Percentiles rank a stretch among this genome's conserved stretches.
Evolutionary conservation across 305 asterid species (phyloP).

Genomic region (Ilex paraguariensis): DNA sequence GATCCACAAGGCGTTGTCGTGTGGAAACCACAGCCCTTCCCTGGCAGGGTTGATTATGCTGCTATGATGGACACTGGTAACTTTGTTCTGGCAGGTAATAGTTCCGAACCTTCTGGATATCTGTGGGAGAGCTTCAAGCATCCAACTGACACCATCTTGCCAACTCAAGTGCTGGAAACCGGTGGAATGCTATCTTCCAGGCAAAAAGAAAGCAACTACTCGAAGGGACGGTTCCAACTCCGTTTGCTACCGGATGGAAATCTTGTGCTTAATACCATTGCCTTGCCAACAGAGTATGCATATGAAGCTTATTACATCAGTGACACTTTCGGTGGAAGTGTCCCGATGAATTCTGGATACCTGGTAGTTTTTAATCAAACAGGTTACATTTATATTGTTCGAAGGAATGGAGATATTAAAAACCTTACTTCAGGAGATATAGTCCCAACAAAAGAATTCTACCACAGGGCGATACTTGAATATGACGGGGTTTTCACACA

Average conservation of each 20-base stretch:
- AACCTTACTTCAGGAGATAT: too few relatives aligned
- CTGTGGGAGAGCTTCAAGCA: slow-evolving; percentile 17
- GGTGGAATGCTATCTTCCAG: slow-evolving; percentile 25
- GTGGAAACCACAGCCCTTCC: too few relatives aligned
- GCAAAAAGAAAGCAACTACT: slow-evolving; percentile 15
- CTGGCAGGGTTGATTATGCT: too few relatives aligned
- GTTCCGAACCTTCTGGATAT: slow-evolving; percentile 16
- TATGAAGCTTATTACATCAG: slow-evolving; percentile 30
- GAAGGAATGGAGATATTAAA: too few relatives aligned
- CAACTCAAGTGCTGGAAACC: background rate
- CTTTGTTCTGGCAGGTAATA: slow-evolving; percentile 16
- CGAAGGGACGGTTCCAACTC: slow-evolving; percentile 33
- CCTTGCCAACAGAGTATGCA: slow-evolving; percentile 13
- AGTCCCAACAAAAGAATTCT: too few relatives aligned
- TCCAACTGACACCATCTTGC: too few relatives aligned
- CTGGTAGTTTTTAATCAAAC: slow-evolving; percentile 15
- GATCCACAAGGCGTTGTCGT: too few relatives aligned
- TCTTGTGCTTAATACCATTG: slow-evolving; percentile 29
- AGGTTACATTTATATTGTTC: too few relatives aligned
- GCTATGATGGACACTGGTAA: slow-evolving; percentile 26
- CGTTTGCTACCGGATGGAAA: slow-evolving; percentile 22
- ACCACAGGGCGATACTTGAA: slow-evolving; percentile 13
- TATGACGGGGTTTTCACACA: slow-evolving; percentile 45
- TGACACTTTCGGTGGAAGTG: slow-evolving; percentile 8
- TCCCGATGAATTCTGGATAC: slow-evolving; percentile 14